Conservation (phyloP, 2,329 filamentous ascomycete species). For the Lachnellula arida region DNA sequence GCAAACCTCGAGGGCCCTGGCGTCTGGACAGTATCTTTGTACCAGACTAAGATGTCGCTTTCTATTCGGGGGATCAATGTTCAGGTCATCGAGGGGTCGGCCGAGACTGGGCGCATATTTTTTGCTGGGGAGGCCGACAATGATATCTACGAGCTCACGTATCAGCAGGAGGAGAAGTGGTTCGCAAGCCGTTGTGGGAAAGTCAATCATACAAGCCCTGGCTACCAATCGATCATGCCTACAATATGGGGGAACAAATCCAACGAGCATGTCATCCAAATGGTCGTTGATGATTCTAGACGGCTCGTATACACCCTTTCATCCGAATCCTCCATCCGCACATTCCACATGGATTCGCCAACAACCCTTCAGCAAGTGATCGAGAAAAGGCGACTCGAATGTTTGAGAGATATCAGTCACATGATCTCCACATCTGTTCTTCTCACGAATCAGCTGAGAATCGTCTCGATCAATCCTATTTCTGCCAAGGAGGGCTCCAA, state of each 20-base stretch:
- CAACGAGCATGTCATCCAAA: slow-evolving; percentile 66
- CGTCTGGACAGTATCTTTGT: slow-evolving; percentile 69
- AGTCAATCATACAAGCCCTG: slow-evolving; percentile 78
- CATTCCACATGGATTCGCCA: slow-evolving; percentile 75
- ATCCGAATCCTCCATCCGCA: slow-evolving; percentile 79
- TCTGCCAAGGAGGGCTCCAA: slow-evolving; percentile 73
- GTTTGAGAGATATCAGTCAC: slow-evolving; percentile 72
- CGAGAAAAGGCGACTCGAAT: slow-evolving; percentile 56
- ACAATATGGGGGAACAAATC: slow-evolving; percentile 45
- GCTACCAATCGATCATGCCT: slow-evolving; percentile 63
- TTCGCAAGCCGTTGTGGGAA: slow-evolving; percentile 85
- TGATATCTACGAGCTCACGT: slow-evolving; percentile 89
- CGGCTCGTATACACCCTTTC: slow-evolving; percentile 90
- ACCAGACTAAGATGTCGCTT: slow-evolving; percentile 82
- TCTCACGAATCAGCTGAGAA: slow-evolving; percentile 62
- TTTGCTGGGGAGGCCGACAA: slow-evolving; percentile 77
- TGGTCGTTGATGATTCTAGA: slow-evolving; percentile 83
- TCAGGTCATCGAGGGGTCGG: slow-evolving; percentile 71
- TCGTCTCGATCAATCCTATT: slow-evolving; percentile 84
- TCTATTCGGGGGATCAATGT: slow-evolving; percentile 73
- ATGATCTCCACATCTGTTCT: slow-evolving; percentile 72
- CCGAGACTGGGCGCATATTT: slow-evolving; percentile 82
- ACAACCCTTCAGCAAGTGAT: slow-evolving; percentile 60
- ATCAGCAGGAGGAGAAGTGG: slow-evolving; percentile 97
- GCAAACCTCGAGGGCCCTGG: slow-evolving; percentile 64